These are phyloP conservation scores for Kluyveromyces dobzhanskii DNA, from an alignment of 805 yeast genomes.

Conservation along the genomic window DNA sequence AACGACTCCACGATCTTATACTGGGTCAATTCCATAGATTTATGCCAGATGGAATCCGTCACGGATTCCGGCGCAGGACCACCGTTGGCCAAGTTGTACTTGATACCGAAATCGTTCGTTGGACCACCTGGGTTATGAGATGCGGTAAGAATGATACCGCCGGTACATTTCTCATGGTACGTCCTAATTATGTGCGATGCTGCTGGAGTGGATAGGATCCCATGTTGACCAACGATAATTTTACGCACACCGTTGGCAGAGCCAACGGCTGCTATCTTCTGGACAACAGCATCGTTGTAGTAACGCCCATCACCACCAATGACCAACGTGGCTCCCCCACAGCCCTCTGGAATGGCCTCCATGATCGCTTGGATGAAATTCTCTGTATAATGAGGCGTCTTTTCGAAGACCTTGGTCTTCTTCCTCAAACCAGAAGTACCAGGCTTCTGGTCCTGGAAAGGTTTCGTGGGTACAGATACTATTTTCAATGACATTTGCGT, in stretches of 20 bases:
- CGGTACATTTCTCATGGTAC: constrained; percentile 54
- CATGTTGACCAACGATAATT: constrained; percentile 79
- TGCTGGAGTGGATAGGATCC: constrained; percentile 91
- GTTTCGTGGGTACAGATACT: constrained; percentile 48
- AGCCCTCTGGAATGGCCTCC: constrained; percentile 86
- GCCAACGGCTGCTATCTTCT: constrained; percentile 70
- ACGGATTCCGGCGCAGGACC: constrained; percentile 98
- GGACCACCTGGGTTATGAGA: constrained; percentile 99
- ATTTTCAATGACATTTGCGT: constrained; percentile 18
- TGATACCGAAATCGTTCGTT: constrained; percentile 83
- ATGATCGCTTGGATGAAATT: constrained; percentile 86
- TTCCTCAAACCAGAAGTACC: constrained; percentile 97
- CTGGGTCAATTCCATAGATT: constrained; percentile 45
- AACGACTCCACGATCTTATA: constrained; percentile 55
- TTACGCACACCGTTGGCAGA: constrained; percentile 89
- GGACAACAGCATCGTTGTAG: constrained; percentile 76
- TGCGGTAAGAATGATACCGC: constrained; percentile 94
- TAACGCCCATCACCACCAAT: constrained; percentile 97
- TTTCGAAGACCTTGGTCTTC: constrained; percentile 76
- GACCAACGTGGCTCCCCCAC: constrained; percentile 63
- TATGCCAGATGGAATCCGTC: constrained; percentile 77
- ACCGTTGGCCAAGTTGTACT: constrained; percentile 89
- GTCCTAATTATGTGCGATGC: constrained; percentile 88
- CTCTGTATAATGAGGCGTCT: constrained; percentile 71
- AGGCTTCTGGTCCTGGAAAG: constrained; percentile 89